Conservation (phyloP, 148 eudicot species). For the Pouteria glomerata region DNA sequence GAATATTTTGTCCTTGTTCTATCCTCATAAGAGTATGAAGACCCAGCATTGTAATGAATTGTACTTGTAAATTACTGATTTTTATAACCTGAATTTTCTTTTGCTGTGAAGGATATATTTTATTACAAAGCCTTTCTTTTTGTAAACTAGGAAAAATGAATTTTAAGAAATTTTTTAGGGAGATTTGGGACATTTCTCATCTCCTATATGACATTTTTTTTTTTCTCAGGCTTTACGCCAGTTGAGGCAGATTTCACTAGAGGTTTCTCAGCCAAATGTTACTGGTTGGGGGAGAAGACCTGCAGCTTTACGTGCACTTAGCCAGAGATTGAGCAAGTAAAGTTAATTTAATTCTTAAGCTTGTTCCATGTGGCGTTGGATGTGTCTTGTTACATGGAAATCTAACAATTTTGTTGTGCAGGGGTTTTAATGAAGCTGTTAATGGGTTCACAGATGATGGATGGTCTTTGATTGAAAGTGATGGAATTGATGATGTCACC, state of each 20-base stretch:
- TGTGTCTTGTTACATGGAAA: background rate
- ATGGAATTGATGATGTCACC: slow-evolving; percentile 84
- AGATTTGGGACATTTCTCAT: background rate
- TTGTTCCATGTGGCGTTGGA: background rate
- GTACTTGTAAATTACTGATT: background rate
- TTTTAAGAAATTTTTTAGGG: background rate
- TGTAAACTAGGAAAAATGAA: background rate
- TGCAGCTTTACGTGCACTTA: slow-evolving; percentile 81
- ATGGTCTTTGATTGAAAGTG: slow-evolving; percentile 80
- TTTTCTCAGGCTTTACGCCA: slow-evolving; percentile 69
- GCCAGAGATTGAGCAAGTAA: slow-evolving; percentile 82
- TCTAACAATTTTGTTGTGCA: slow-evolving; percentile 20
- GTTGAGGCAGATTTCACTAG: slow-evolving; percentile 88
- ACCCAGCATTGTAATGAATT: too few relatives aligned
- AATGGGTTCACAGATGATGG: slow-evolving; percentile 90
- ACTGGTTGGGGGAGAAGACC: slow-evolving; percentile 84
- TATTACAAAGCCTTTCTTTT: background rate
- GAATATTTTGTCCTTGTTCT: slow-evolving; percentile 4
- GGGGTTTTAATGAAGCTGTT: slow-evolving; percentile 92
- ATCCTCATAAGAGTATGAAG: background rate
- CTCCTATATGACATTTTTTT: background rate
- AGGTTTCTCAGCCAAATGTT: slow-evolving; percentile 71
- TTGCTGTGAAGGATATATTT: background rate
- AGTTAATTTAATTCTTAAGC: slow-evolving; percentile 4
- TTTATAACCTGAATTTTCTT: background rate